Conservation (phyloP, 768 basidiomycete genomes). For the Plicaturopsis crispa region DNA sequence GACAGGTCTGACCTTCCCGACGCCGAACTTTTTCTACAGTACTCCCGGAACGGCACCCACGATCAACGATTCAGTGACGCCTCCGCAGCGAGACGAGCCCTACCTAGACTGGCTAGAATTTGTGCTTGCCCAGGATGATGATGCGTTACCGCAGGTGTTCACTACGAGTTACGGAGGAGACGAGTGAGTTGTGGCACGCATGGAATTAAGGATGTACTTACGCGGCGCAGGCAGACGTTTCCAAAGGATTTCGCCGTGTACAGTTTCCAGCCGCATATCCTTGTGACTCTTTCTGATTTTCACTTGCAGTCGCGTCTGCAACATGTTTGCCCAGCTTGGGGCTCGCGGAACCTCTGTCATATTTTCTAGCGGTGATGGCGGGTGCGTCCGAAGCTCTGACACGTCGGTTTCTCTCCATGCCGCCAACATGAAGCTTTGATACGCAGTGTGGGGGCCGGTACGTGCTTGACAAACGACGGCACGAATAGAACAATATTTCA, state of each 20-base stretch:
- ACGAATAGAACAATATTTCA: slow-evolving; percentile 39
- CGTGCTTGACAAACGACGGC: slow-evolving; percentile 41
- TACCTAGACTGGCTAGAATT: slow-evolving; percentile 62
- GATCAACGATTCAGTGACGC: slow-evolving; percentile 38
- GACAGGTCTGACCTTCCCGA: slow-evolving; percentile 49
- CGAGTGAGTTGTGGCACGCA: too few relatives aligned
- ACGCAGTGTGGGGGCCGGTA: slow-evolving; percentile 55
- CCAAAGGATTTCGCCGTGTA: slow-evolving; percentile 56
- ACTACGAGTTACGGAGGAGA: slow-evolving; percentile 63
- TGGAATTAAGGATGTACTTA: too few relatives aligned
- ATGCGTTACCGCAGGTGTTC: slow-evolving; percentile 47
- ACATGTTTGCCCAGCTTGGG: slow-evolving; percentile 55
- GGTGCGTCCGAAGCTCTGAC: slow-evolving; percentile 21
- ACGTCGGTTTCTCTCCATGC: background rate
- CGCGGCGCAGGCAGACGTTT: slow-evolving; percentile 43
- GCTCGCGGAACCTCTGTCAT: slow-evolving; percentile 49
- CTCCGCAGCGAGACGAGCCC: slow-evolving; percentile 51
- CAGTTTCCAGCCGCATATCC: too few relatives aligned
- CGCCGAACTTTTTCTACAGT: slow-evolving; percentile 54
- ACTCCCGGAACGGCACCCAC: slow-evolving; percentile 62
- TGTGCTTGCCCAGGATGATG: slow-evolving; percentile 33
- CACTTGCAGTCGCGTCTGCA: slow-evolving; percentile 49
- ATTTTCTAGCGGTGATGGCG: slow-evolving; percentile 59
- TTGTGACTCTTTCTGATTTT: too few relatives aligned
- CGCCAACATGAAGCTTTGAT: slow-evolving; percentile 2